Conservation (phyloP, 257 asterid genomes). For the Solanum okadae region DNA sequence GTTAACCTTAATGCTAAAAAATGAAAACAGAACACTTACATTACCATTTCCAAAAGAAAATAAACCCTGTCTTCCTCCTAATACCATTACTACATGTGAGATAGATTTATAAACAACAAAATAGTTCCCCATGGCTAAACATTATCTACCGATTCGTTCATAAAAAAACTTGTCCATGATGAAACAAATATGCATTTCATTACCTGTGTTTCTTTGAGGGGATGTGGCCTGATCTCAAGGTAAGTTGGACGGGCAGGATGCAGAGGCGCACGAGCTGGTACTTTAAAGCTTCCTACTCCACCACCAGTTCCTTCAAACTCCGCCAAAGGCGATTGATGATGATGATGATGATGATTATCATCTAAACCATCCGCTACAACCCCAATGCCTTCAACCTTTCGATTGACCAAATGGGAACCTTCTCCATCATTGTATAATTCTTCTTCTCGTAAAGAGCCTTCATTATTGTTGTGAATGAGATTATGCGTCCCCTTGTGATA, state of each 20-base stretch:
- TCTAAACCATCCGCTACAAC: neutral
- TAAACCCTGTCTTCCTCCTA: neutral
- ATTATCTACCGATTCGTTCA: neutral
- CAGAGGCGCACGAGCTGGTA: constrained; percentile 45
- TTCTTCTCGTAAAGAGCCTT: constrained; percentile 1
- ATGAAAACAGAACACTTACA: neutral
- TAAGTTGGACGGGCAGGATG: constrained; percentile 55
- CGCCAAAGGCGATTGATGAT: constrained; percentile 13
- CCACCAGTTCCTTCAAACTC: constrained; percentile 56
- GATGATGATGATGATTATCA: neutral
- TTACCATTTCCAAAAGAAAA: neutral
- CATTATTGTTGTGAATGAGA: constrained; percentile 18
- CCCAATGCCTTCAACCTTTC: neutral
- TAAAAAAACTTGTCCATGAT: neutral
- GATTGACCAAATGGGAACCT: neutral
- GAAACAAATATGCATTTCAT: neutral
- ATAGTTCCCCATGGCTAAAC: neutral
- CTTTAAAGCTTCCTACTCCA: constrained; percentile 42
- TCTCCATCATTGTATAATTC: neutral
- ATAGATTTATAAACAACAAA: neutral
- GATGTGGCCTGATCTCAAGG: constrained; percentile 68
- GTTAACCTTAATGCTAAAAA: neutral
- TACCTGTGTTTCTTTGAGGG: constrained; percentile 67
- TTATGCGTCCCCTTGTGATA: constrained; percentile 43
- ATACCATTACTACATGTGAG: neutral